Percentiles rank a stretch among this genome's conserved stretches.
These are phyloP conservation scores for Heritiera littoralis DNA, from an alignment of 345 rosid genomes.

Conservation along the genomic window DNA sequence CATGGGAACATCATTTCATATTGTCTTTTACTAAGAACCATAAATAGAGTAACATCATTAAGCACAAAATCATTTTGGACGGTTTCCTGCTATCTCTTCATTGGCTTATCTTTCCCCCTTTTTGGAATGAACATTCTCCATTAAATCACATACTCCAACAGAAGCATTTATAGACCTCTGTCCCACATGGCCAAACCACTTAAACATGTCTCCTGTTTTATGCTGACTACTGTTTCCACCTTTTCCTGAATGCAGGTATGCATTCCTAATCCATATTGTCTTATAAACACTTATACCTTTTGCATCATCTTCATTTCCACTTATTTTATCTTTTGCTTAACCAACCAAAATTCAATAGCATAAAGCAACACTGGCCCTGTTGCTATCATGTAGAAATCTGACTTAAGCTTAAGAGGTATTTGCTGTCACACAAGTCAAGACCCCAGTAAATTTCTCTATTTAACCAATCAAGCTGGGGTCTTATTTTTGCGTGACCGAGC, in stretches of 20 bases:
- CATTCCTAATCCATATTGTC: not conserved
- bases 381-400: constrained; percentile 6
- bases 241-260: not conserved
- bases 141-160: not conserved
- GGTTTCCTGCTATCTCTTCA: not conserved
- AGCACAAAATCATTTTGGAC: not conserved
- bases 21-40: not conserved
- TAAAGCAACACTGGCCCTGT: not conserved
- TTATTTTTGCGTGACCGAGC: not conserved
- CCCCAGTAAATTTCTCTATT: not conserved
- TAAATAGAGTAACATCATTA: not conserved
- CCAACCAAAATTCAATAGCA: not conserved
- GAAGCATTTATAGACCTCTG: not conserved
- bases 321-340: not conserved
- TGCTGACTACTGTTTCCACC: not conserved
- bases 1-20: not conserved
- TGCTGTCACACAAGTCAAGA: not conserved
- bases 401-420: constrained; percentile 2
- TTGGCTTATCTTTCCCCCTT: not conserved
- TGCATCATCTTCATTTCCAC: not conserved
- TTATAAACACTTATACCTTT: not conserved
- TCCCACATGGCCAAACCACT: not conserved
- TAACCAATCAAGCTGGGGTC: not conserved
- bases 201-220: not conserved
- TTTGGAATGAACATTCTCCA: not conserved